Percentiles rank a stretch among this genome's conserved stretches.
Evolutionary conservation across 2,329 filamentous ascomycete species (phyloP).

Genomic region (Cercospora sp.): DNA sequence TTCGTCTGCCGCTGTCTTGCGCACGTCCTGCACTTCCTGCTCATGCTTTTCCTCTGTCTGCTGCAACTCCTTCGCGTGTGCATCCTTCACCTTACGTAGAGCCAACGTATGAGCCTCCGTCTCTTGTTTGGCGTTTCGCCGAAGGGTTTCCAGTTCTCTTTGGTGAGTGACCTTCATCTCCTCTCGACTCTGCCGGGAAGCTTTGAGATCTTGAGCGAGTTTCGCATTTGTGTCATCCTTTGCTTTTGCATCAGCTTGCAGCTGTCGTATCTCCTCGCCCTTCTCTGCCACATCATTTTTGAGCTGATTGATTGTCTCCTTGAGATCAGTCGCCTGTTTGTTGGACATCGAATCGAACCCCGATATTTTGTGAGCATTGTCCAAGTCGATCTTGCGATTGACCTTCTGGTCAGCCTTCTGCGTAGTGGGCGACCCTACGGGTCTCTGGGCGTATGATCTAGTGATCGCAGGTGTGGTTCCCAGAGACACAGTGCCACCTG

Average conservation of each 20-base stretch:
- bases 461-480: not conserved
- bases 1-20: not conserved
- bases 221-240: not conserved
- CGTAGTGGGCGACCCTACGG: not conserved
- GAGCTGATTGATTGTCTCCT: not conserved
- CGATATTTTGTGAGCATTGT: not conserved
- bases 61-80: not conserved
- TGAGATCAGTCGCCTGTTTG: not conserved
- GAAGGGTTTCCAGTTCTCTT: constrained; percentile 1
- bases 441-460: constrained; percentile 6
- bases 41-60: not conserved
- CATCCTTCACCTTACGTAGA: not conserved
- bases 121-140: not conserved
- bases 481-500: not conserved
- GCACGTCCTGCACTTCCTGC: not conserved
- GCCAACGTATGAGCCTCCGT: not conserved
- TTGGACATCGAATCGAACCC: constrained; percentile 2
- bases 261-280: not conserved
- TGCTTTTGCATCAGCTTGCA: not conserved
- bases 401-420: not conserved
- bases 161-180: not conserved
- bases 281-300: not conserved
- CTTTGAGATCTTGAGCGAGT: not conserved
- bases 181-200: not conserved
- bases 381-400: not conserved